Base-by-base conservation (phyloP, 768 basidiomycete genomes). In the Russula dissimulans region DNA sequence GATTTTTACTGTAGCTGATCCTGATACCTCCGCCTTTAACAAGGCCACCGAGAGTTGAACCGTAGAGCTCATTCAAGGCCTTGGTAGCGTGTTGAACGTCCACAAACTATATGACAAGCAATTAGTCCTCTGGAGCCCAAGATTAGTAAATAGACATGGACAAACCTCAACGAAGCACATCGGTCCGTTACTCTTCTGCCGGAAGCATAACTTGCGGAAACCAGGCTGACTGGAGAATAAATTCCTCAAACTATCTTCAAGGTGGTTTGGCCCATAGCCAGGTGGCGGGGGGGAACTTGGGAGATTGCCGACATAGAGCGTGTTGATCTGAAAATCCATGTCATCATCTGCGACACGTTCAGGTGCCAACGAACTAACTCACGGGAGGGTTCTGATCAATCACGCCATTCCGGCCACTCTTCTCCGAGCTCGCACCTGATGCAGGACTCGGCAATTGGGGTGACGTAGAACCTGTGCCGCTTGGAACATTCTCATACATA, bases 141-240 rank as follows among this genome's bases (percentile, higher is more conserved):
- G 10, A n/a, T 22, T 9, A 44, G 15, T 31, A 31, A 32, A 15
- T 15, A 17, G 22, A 44, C 34, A 46, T 4, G 43, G 38, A 47
- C 41, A 6, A 67, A 93, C 91, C 85, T 99, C 97, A 47, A 98
- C 94, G 71, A 98, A 98, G 73, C 97, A 98, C 95, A 98, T 98
- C 8, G 95, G 95, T 0, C 97, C 95, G 67, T 95, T 95, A 71
- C 83, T 91, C 77, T 99, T 99, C 69, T 95, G 93, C 55, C 95
- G 80, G 77, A 94, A 98, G 69, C 87, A 93, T 63, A 99, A 80
- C 67, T 95, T 89, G 59, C 91, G 87, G 74, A 86, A 99, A 3
- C 97, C 97, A 4, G 83, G 80, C 45, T 85, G 87, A 34, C 77
- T 77, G 32, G 81, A 79, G 72, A 99, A 99, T 49, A 97, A 75